Conservation (phyloP, 2,329 filamentous ascomycete species). For the Fusarium siculi region DNA sequence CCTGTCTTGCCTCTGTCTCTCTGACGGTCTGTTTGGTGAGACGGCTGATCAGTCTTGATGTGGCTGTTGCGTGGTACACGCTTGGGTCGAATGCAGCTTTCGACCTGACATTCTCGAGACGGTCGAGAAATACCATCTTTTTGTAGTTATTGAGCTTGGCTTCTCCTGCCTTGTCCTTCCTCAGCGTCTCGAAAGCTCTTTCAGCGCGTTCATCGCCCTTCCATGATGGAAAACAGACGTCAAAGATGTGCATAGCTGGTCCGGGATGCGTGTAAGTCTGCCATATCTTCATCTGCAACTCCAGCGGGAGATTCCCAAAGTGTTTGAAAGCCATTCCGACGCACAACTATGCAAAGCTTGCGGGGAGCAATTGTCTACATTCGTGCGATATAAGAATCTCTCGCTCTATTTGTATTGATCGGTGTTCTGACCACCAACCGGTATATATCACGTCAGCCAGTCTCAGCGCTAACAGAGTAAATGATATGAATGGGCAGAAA, state of each 20-base stretch:
- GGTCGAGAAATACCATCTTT: constrained; percentile 36
- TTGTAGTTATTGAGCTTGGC: constrained; percentile 18
- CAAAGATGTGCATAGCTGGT: constrained; percentile 44
- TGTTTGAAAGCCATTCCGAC: constrained; percentile 35
- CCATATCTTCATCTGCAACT: constrained; percentile 42
- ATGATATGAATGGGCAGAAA: not conserved
- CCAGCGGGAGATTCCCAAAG: constrained; percentile 36
- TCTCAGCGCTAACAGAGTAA: constrained; percentile 22
- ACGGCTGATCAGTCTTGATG: constrained; percentile 15
- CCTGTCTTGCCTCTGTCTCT: not conserved
- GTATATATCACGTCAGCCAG: constrained; percentile 13
- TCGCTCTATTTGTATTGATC: not conserved
- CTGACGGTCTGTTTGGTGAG: constrained; percentile 10
- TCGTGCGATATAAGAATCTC: not conserved
- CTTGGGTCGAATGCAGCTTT: constrained; percentile 23
- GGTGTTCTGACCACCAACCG: not conserved
- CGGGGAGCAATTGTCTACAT: too few species aligned
- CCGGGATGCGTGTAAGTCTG: constrained; percentile 24
- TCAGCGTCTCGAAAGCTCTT: constrained; percentile 20
- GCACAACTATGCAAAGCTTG: too few species aligned
- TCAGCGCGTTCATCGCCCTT: constrained; percentile 17
- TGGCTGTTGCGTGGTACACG: constrained; percentile 24
- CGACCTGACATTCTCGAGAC: constrained; percentile 1
- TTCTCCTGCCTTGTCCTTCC: not conserved
- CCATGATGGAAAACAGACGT: constrained; percentile 45